Conservation (phyloP, 148 eudicot genomes). For the Hydrangea macrophylla region DNA sequence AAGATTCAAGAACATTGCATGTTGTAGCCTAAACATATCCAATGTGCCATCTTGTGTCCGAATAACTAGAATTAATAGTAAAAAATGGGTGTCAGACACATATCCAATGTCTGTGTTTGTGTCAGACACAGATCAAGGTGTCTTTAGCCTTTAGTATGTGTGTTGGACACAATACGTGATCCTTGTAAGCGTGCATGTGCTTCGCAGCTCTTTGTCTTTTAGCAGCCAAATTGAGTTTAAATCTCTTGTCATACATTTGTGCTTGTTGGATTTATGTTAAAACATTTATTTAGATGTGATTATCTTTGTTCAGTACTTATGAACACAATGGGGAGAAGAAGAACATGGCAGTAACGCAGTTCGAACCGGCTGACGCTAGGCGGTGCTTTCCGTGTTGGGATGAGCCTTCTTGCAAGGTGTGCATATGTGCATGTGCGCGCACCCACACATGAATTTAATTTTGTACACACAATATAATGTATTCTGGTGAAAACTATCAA, state of each 20-base stretch:
- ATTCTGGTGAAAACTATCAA: neutral
- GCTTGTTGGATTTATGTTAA: neutral
- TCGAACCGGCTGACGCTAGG: constrained; percentile 96
- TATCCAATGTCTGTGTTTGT: neutral
- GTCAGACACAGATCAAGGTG: neutral
- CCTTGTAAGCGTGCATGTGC: too few species aligned
- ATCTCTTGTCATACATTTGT: neutral
- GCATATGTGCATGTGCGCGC: neutral
- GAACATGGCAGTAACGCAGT: constrained; percentile 96
- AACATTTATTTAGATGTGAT: neutral
- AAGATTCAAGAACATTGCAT: too few species aligned
- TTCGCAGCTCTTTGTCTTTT: neutral
- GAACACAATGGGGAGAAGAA: constrained; percentile 82
- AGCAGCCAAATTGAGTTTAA: neutral
- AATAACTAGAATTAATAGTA: neutral
- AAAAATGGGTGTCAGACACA: neutral
- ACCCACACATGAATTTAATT: neutral
- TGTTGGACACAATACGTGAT: too few species aligned
- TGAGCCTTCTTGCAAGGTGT: constrained; percentile 95
- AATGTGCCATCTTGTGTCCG: too few species aligned
- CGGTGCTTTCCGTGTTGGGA: constrained; percentile 99
- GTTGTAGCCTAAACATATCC: too few species aligned
- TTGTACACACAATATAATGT: neutral
- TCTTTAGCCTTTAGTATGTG: neutral
- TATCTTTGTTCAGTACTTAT: constrained; percentile 45